A percentile compares a stretch with the other conserved stretches of the same genome.
phyloP scores from a whole-genome alignment of 805 yeast species.

The Candida rishiriensis region DNA sequence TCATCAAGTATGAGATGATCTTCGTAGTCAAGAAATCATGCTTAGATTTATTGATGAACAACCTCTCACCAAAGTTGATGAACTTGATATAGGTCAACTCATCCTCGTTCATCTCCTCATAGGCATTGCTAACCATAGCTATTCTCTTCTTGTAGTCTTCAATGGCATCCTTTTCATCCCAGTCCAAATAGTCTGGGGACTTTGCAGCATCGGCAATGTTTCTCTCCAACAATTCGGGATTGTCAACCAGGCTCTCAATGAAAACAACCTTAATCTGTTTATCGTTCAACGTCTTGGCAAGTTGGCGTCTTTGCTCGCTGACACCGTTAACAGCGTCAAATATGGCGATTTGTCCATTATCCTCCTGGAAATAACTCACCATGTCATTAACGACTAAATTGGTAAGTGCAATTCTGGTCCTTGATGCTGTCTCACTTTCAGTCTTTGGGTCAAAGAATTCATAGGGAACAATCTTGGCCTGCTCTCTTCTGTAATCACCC shows the following conservation, averaged over 20 bases:
- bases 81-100: constrained; percentile 75
- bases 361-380: constrained; percentile 61
- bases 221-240: constrained; percentile 58
- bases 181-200: constrained; percentile 80
- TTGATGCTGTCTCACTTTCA: constrained; percentile 38
- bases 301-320: constrained; percentile 56
- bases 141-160: constrained; percentile 74
- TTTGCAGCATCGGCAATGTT: constrained; percentile 82
- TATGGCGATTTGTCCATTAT: constrained; percentile 90
- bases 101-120: constrained; percentile 63
- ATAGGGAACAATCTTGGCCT: constrained; percentile 50
- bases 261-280: constrained; percentile 73
- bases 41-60: constrained; percentile 74
- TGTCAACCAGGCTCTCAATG: constrained; percentile 83
- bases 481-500: constrained; percentile 79
- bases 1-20: constrained; percentile 89
- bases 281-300: constrained; percentile 49
- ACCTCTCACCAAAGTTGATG: constrained; percentile 83
- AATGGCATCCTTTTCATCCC: constrained; percentile 72
- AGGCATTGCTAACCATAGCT: constrained; percentile 58
- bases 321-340: constrained; percentile 93
- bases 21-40: constrained; percentile 88
- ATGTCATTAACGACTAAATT: constrained; percentile 67
- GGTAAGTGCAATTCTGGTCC: constrained; percentile 54
- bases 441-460: constrained; percentile 66